Base-by-base conservation (phyloP, 805 yeast genomes). In the Debaryomyces prosopidis region DNA sequence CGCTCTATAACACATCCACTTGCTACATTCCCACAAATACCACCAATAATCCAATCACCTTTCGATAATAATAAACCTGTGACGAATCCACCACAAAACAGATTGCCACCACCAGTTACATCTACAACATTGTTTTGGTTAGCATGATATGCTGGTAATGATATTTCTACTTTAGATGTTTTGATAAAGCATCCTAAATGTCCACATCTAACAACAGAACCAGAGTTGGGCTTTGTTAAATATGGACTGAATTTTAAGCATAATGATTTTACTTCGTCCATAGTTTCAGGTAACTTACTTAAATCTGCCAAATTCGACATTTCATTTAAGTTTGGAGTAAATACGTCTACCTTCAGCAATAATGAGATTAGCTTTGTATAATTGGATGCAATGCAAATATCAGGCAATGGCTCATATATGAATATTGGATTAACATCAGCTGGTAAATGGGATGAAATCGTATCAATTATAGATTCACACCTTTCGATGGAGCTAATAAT, bases 381-480 rank as follows among this genome's bases (percentile, higher is more conserved):
- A 46, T 80, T 73, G 28, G 74, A 83, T 1, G 81, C 76, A 0
- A 57, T 61, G 60, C 96, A 88, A 16, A 77, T 77, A 47, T 82
- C 87, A 1, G 97, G 97, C 6, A 87, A 78, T 0, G 97, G 97
- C 63, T 91, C 98, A 84, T 90, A 92, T 0, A 87, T 76, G 44
- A 81, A 71, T 2, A 70, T 53, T n/a, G 82, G 79, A 1, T 28
- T 11, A 17, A 43, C 46, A 14, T 44, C 55, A 9, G 32, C 15
- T 14, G 14, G 23, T 34, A 46, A 58, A 15, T 56, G 39, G 14
- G 51, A 36, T 36, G 75, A 47, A 31, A 71, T 55, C 9, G 65
- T 62, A 1, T 59, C 59, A 7, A 84, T 54, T 27, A 86, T 75
- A 14, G 73, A 76, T 4, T 57, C 51, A 46, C 84, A 82, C 34